These are phyloP conservation scores for Clitocybe nebularis DNA, from an alignment of 1,284 basidiomycete genomes.

Conservation along the genomic window DNA sequence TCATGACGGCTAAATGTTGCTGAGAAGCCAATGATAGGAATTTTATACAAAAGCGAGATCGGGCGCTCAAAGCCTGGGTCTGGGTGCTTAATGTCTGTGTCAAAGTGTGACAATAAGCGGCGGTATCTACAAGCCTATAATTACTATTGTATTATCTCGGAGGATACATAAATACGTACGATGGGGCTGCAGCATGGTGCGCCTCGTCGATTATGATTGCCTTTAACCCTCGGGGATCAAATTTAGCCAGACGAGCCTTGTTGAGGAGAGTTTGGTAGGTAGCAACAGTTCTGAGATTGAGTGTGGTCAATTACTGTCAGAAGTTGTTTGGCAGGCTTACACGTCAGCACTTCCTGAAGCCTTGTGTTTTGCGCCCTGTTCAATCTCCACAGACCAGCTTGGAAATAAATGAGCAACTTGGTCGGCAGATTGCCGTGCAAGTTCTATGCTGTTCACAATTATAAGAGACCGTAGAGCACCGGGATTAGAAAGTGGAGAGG, in stretches of 20 bases:
- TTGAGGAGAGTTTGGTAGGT: constrained; percentile 88
- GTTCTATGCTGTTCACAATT: constrained; percentile 84
- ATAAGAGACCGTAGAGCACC: constrained; percentile 64
- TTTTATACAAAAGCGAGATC: constrained; percentile 37
- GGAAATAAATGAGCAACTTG: constrained; percentile 72
- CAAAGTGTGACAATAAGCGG: constrained; percentile 73
- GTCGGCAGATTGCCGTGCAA: constrained; percentile 83
- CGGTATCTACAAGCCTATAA: constrained; percentile 58
- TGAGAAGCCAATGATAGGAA: constrained; percentile 93
- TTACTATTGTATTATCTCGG: constrained; percentile 5
- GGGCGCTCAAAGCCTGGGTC: constrained; percentile 36
- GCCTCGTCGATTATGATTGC: constrained; percentile 92
- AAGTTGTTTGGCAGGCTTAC: constrained; percentile 31
- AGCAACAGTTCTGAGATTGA: constrained; percentile 69
- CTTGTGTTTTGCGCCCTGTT: constrained; percentile 76
- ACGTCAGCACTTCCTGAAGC: constrained; percentile 86
- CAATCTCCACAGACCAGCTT: constrained; percentile 81
- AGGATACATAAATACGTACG: constrained; percentile 44
- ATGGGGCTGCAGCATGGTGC: constrained; percentile 90
- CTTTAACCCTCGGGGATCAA: constrained; percentile 69
- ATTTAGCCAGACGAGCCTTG: constrained; percentile 71
- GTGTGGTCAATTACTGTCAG: constrained; percentile 3
- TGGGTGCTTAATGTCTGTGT: constrained; percentile 55
- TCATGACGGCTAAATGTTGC: constrained; percentile 95
- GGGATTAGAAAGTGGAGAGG: constrained; percentile 37